Percentiles rank a stretch among this genome's conserved stretches.
Evolutionary conservation across 2,329 filamentous ascomycete genomes (phyloP).

Genomic region (Colletotrichum lindemuthianum): DNA sequence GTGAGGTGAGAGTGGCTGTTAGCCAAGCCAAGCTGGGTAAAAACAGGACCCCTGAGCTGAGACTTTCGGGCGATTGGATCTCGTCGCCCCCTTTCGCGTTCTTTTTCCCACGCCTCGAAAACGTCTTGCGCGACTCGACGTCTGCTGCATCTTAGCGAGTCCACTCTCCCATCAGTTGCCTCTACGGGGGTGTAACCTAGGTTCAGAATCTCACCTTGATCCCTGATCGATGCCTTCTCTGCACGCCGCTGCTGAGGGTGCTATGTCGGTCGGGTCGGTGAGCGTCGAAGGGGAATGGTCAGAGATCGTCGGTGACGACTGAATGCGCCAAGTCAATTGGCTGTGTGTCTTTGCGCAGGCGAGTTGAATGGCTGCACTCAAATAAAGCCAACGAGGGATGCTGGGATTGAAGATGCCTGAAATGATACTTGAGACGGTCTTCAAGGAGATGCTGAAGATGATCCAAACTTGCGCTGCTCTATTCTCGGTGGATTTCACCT

Average conservation of each 20-base stretch:
- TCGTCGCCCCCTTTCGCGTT: conserved; percentile 24
- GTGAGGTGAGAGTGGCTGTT: conserved; percentile 19
- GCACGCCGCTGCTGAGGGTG: background rate
- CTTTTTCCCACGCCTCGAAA: conserved; percentile 15
- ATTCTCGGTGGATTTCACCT: conserved; percentile 15
- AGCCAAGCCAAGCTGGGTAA: conserved; percentile 27
- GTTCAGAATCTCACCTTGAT: conserved; percentile 15
- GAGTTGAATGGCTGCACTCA: background rate
- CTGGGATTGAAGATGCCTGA: background rate
- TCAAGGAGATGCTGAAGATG: conserved; percentile 14
- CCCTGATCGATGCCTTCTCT: background rate
- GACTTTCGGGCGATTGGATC: conserved; percentile 27
- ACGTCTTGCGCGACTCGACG: conserved; percentile 9
- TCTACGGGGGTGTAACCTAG: background rate
- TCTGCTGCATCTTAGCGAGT: conserved; percentile 21
- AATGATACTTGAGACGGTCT: conserved; percentile 8
- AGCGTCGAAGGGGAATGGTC: conserved; percentile 6
- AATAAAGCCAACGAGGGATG: background rate
- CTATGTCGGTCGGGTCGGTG: conserved; percentile 16
- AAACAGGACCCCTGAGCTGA: conserved; percentile 30
- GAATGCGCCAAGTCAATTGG: conserved; percentile 13
- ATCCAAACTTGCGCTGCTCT: conserved; percentile 13
- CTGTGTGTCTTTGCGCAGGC: conserved; percentile 1
- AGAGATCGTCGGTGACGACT: conserved; percentile 28
- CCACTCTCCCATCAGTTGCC: conserved; percentile 5